Evolutionary conservation across 169 alveolate genomes (phyloP).

Genomic region (Cryptosporidium felis): DNA sequence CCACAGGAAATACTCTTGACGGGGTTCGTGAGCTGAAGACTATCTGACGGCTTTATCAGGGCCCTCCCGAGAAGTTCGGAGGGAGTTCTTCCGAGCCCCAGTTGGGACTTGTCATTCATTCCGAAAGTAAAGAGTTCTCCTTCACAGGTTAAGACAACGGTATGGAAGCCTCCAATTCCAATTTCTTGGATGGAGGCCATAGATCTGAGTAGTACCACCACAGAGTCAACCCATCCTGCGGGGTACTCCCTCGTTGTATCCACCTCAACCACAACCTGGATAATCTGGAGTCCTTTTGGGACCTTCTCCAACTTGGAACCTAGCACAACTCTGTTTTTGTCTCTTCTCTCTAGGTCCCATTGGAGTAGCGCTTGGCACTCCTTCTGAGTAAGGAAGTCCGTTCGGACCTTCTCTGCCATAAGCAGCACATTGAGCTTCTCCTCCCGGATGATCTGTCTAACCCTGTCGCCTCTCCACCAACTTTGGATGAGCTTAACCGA

Average conservation of each 20-base stretch:
- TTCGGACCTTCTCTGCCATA: constrained; percentile 72
- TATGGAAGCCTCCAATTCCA: constrained; percentile 67
- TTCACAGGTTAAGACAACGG: constrained; percentile 27
- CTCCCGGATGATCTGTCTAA: constrained; percentile 75
- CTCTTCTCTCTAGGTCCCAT: constrained; percentile 65
- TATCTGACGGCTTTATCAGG: constrained; percentile 10
- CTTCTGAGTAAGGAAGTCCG: constrained; percentile 25
- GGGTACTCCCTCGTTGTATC: constrained; percentile 66
- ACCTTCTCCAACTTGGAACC: constrained; percentile 25
- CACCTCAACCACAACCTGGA: constrained; percentile 53
- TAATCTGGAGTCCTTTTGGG: constrained; percentile 61
- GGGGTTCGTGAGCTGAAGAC: background rate
- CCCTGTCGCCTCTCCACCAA: constrained; percentile 78
- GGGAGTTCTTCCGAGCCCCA: constrained; percentile 32
- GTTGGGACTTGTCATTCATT: constrained; percentile 61
- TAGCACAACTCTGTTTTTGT: constrained; percentile 38
- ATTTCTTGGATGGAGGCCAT: constrained; percentile 18
- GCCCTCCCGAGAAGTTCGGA: constrained; percentile 41
- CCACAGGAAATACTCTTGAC: constrained; percentile 57
- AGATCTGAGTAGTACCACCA: constrained; percentile 21
- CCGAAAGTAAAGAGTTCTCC: constrained; percentile 45
- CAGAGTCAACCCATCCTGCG: constrained; percentile 63
- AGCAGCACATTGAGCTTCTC: constrained; percentile 72
- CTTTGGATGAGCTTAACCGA: constrained; percentile 73
- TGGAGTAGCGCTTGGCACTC: constrained; percentile 17